phyloP scores from a whole-genome alignment of 164 flowering plant genomes.

The Aristolochia contorta region DNA sequence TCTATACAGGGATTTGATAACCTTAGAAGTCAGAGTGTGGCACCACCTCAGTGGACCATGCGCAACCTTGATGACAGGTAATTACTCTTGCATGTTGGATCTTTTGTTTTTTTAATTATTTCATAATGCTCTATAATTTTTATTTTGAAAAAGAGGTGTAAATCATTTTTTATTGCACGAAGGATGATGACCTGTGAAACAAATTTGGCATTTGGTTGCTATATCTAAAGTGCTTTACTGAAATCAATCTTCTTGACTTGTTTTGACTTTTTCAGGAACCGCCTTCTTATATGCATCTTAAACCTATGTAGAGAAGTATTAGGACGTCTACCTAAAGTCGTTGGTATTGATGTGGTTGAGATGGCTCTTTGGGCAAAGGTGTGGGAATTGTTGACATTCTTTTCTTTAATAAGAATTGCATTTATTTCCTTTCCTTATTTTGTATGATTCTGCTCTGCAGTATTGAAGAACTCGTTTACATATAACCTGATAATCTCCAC shows the following conservation, averaged over 20 bases:
- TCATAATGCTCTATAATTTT: background rate
- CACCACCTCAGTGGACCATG: slow-evolving; percentile 99
- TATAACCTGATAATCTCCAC: background rate
- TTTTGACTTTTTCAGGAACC: slow-evolving; percentile 50
- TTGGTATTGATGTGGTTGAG: slow-evolving; percentile 98
- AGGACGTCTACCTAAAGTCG: slow-evolving; percentile 88
- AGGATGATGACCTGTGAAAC: too few relatives aligned
- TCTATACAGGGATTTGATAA: slow-evolving; percentile 88
- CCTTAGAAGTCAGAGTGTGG: slow-evolving; percentile 87
- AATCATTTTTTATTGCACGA: too few relatives aligned
- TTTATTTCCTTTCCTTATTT: background rate
- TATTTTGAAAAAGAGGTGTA: too few relatives aligned
- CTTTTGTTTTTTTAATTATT: background rate
- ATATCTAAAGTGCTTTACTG: too few relatives aligned
- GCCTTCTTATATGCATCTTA: slow-evolving; percentile 69
- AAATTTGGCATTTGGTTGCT: too few relatives aligned
- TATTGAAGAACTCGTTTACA: background rate
- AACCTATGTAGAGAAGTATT: slow-evolving; percentile 77
- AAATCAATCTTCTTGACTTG: slow-evolving; percentile 1
- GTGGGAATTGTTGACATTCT: background rate
- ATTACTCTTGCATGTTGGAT: background rate
- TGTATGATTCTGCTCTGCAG: background rate
- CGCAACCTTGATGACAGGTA: slow-evolving; percentile 97
- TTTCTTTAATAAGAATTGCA: background rate
- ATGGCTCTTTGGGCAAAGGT: slow-evolving; percentile 99